Evolutionary conservation across 148 eudicot species (phyloP), one percentile per base, ranked within the genome.

Genomic region (Rhododendron simsii): DNA sequence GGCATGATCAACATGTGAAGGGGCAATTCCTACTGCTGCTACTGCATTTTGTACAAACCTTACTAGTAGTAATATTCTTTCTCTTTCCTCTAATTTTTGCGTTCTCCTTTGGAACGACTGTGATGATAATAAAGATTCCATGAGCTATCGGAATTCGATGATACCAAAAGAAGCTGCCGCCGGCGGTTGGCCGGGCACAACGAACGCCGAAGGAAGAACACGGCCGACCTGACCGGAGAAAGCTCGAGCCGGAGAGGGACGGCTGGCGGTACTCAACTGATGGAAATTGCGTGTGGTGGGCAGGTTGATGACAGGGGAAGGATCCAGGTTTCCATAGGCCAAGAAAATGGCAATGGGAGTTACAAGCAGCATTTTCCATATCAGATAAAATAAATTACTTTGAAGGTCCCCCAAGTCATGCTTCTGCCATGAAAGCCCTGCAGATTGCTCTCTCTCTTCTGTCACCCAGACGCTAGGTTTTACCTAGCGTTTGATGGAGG

Each of bases 181-280:
- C 84, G 91, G 85, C 89, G 92, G 21, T 47, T 91, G 83, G 92
- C 93, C 2, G 93, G 93, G 35, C 93, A 91, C 87, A 91, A 91
- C 39, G 93, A 91, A 63, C 81, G 93, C 63, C 80, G 93, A 2
- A 87, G 93, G 81, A 91, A 91, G 88, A 87, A 26, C 85, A 74
- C 90, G 12, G 14, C 76, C 1, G 91, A 89, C 2, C 45, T 86
- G 21, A 50, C 73, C 1, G 92, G 83, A 85, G 87, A 84, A 84
- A 84, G 75, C 23, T 77, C 89, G 23, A 69, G 55, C 86, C 78
- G 84, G 12, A 85, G 75, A 61, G 87, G 81, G 51, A 81, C 79
- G 14, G 85, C 20, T 0, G 39, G 39, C 37, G 16, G 85, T n/a
- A 44, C 59, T 44, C 85, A 86, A 10, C 39, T 83, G 85, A 85